Evolutionary conservation across 208 protist species (phyloP), one percentile per base, ranked within the genome.

Genomic region (Leishmania guyanensis): DNA sequence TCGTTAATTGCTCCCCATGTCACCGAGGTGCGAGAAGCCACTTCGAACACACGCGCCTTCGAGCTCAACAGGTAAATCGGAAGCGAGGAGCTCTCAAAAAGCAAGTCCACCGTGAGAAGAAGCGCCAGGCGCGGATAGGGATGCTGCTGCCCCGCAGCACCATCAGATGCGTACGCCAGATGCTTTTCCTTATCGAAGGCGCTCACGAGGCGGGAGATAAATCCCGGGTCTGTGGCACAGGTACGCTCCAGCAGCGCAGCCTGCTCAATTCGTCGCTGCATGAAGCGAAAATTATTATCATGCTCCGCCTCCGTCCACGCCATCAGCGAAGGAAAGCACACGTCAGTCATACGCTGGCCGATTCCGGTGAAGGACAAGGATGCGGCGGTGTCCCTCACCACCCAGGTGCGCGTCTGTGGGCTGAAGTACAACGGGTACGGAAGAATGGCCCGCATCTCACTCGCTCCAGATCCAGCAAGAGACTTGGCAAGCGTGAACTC

Each of bases 61-160:
- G 92, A 92, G 53, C 94, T 97, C 56, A 96, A 53, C 22, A 97
- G 33, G 77, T 91, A 90, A 56, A 97, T 86, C 0, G 94, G 94
- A 58, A 95, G 79, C 16, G 90, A 88, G 16, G 81, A 53, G 33
- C 83, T 88, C 20, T 95, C 92, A 88, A 94, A 96, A 22, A 95
- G 60, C 36, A 97, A 76, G 80, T 97, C 94, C 54, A 96, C 88
- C 16, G 89, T 77, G 8, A 97, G 77, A 46, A 96, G 74, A n/a
- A 96, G 80, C 20, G 81, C 84, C 73, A 91, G 54, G 16, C 5
- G 36, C 39, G 33, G 29, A 17, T 22, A n/a, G 3, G 33, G 43
- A 46, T 33, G 77, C 29, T 16, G 62, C 5, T 56, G 29, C 10
- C 71, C 16, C 14, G 29, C 3, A 39, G 33, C 50, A 51, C 9